Evolutionary conservation across 768 basidiomycete species (phyloP), one percentile per base, ranked within the genome.

Genomic region (Boletales sp.): DNA sequence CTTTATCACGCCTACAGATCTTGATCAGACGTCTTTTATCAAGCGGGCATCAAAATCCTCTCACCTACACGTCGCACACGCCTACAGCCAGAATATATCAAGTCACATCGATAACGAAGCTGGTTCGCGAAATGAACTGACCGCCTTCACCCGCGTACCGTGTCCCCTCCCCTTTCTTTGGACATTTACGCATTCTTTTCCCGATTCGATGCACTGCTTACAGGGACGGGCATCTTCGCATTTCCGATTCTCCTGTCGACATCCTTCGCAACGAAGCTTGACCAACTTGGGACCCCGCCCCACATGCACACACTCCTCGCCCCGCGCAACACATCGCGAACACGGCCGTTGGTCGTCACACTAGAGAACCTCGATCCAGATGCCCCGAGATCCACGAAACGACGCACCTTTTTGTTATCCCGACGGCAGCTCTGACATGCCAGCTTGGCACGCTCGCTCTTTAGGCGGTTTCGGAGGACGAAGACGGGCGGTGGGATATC

Each of bases 311-410:
- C 83, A 85, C 37, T 76, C 74, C 57, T 82, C 79, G 3, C 68
- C 66, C 24, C 81, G 74, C 15, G 74, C 68, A 29, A 82, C 65
- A 57, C 83, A 85, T 32, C 82, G 77, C 51, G 74, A 71, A 62
- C 83, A 84, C 12, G 83, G 83, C 18, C 82, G 76, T 52, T 81
- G 75, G 56, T 83, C 75, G 43, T 84, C 81, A 56, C 83, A 84
- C 83, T 84, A 44, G 14, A 4, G 18, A 36, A 27, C 34, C 11
- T 18, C 43, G 27, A 43, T 29, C 51, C 32, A 24, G 37, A 43
- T 42, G 6, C 52, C 35, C 34, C n/a, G 8, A 5, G 12, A 42
- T 27, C 24, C 24, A 18, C 38, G 13, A 19, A 38, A 40, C 38
- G 29, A 45, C 60, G 6, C 46, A 76, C 83, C 79, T 84, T 84